These are phyloP conservation scores for Arabis alpina DNA, from an alignment of 345 rosid species.

Conservation along the genomic window DNA sequence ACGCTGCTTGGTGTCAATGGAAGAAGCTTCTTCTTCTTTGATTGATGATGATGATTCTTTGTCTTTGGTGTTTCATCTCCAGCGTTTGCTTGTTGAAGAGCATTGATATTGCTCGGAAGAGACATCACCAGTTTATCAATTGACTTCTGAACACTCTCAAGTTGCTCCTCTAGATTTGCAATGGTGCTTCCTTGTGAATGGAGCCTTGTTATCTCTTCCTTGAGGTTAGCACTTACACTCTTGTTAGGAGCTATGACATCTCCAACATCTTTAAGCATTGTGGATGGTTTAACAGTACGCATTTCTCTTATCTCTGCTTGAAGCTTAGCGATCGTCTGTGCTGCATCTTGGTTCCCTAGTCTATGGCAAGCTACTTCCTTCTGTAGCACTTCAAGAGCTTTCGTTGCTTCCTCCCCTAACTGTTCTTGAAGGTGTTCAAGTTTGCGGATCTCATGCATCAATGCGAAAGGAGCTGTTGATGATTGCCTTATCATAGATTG, in stretches of 20 bases:
- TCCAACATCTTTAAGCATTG: conserved; percentile 63
- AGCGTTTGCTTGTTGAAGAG: too few relatives aligned
- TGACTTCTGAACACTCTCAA: conserved; percentile 96
- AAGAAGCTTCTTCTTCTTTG: conserved; percentile 81
- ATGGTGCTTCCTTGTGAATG: conserved; percentile 97
- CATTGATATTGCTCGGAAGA: conserved; percentile 67
- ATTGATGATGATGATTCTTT: too few relatives aligned
- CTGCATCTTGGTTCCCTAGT: conserved; percentile 99
- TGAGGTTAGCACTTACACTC: conserved; percentile 92
- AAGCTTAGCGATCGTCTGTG: conserved; percentile 94
- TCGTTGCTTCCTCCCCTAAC: conserved; percentile 94
- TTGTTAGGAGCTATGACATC: conserved; percentile 64
- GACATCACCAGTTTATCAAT: conserved; percentile 96
- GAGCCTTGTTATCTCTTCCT: conserved; percentile 98
- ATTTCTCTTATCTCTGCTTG: conserved; percentile 97
- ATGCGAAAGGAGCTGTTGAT: conserved; percentile 89
- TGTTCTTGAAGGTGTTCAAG: conserved; percentile 99
- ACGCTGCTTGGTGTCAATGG: conserved; percentile 81
- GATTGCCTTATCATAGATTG: conserved; percentile 96
- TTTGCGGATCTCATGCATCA: conserved; percentile 99
- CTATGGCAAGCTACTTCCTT: conserved; percentile 98
- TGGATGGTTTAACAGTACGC: conserved; percentile 61
- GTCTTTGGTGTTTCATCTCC: conserved; percentile 69
- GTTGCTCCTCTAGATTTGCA: conserved; percentile 92
- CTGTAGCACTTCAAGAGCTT: conserved; percentile 93